These are phyloP conservation scores for Polysphondylium violaceum DNA, from an alignment of 78 protist species.

Conservation along the genomic window DNA sequence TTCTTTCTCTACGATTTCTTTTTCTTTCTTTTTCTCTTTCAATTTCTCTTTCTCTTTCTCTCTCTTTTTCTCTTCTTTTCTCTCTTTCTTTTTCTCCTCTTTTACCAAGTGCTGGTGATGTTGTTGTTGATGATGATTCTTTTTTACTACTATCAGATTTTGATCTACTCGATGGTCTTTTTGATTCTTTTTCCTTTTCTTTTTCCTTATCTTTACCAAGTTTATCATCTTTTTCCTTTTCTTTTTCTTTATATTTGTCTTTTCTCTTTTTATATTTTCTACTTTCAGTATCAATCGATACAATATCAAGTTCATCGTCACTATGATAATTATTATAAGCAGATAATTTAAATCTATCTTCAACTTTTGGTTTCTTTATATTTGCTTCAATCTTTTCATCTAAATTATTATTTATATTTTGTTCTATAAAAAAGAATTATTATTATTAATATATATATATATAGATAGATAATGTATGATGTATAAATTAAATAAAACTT, in stretches of 20 bases:
- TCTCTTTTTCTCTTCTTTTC: slow-evolving; percentile 1
- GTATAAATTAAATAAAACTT: background rate
- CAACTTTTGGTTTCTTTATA: slow-evolving; percentile 7
- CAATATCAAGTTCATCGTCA: background rate
- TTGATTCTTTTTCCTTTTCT: slow-evolving; percentile 15
- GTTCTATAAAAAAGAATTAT: background rate
- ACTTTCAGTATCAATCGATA: background rate
- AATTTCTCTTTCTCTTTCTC: background rate
- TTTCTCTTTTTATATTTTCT: background rate
- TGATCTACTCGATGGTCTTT: background rate
- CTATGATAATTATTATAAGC: background rate
- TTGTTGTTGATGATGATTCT: slow-evolving; percentile 1
- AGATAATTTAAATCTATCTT: no score
- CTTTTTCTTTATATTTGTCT: background rate
- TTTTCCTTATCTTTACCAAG: background rate
- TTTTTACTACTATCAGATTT: background rate
- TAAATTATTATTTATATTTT: background rate
- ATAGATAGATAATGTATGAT: background rate
- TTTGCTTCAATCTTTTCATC: background rate
- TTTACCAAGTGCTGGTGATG: background rate
- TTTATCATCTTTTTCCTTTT: background rate
- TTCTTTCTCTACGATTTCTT: background rate
- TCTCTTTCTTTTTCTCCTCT: background rate
- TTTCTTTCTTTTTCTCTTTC: background rate
- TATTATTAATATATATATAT: background rate